Percentiles rank a stretch among this genome's conserved stretches.
Evolutionary conservation across 73 alveolate genomes (phyloP).

Genomic region (Paramecium octaurelia): DNA sequence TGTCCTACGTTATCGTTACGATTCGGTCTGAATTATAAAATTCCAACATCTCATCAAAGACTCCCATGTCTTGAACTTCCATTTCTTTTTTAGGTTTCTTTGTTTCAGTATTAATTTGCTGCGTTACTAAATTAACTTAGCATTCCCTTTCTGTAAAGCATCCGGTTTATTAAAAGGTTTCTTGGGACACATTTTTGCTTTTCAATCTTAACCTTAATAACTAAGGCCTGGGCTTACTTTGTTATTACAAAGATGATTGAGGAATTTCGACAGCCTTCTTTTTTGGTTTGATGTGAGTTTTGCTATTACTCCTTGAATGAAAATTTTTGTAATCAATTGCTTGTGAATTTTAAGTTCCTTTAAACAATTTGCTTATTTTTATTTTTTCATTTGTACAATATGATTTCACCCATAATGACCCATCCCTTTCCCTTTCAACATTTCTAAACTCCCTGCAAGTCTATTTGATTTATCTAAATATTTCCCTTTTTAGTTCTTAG

Average conservation of each 20-base stretch:
- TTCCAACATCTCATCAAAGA: constrained; percentile 20
- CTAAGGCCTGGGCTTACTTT: background rate
- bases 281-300: background rate
- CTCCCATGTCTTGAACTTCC: background rate
- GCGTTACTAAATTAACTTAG: background rate
- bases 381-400: constrained; percentile 5
- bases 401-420: background rate
- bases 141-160: background rate
- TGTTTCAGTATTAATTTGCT: background rate
- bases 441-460: background rate
- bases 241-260: background rate
- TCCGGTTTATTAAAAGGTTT: background rate
- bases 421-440: constrained; percentile 15
- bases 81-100: background rate
- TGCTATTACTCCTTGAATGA: background rate
- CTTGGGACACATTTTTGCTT: background rate
- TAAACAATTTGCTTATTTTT: background rate
- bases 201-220: background rate
- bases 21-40: background rate
- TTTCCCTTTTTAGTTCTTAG: background rate
- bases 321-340: background rate
- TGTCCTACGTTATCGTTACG: background rate
- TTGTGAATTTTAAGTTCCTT: background rate
- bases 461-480: background rate
- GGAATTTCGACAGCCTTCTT: background rate